A percentile compares a stretch with the other conserved stretches of the same genome.
phyloP scores from a whole-genome alignment of 2,329 filamentous ascomycete species.

The Ceratocystiopsis brevicomis region DNA sequence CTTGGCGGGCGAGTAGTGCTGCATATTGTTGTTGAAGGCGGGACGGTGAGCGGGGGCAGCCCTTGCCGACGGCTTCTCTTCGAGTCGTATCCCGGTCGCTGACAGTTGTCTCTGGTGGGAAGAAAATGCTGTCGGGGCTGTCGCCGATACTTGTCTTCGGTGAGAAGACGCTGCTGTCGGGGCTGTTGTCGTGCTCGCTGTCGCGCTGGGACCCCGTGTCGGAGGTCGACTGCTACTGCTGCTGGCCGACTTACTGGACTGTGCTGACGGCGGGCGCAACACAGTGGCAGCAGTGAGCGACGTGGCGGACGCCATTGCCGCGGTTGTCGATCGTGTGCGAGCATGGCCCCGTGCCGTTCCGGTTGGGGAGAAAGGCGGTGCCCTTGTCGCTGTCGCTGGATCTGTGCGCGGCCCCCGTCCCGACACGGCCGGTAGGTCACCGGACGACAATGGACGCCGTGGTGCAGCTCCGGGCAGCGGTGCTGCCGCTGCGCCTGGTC shows the following conservation, averaged over 20 bases:
- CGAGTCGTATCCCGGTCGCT: too few relatives aligned
- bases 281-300: constrained; percentile 20
- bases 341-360: constrained; percentile 2
- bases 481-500: neutral
- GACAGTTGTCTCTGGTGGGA: too few relatives aligned
- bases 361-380: neutral
- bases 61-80: neutral
- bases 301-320: constrained; percentile 15
- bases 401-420: neutral
- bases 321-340: constrained; percentile 7
- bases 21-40: constrained; percentile 42
- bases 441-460: constrained; percentile 10
- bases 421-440: neutral
- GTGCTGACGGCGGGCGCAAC: constrained; percentile 19
- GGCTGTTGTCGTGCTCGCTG: constrained; percentile 3
- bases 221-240: constrained; percentile 10
- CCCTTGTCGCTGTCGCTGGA: neutral
- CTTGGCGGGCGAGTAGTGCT: constrained; percentile 49
- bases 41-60: constrained; percentile 19
- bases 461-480: neutral
- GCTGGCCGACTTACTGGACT: constrained; percentile 9
- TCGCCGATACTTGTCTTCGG: too few relatives aligned
- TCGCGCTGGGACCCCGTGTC: constrained; percentile 7
- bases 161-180: neutral
- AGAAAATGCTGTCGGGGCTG: too few relatives aligned